Percentiles rank a stretch among this genome's conserved stretches.
Conservation (phyloP, 1,139 yeast genomes). For the Hemisphaericaspora xylofermentans region DNA sequence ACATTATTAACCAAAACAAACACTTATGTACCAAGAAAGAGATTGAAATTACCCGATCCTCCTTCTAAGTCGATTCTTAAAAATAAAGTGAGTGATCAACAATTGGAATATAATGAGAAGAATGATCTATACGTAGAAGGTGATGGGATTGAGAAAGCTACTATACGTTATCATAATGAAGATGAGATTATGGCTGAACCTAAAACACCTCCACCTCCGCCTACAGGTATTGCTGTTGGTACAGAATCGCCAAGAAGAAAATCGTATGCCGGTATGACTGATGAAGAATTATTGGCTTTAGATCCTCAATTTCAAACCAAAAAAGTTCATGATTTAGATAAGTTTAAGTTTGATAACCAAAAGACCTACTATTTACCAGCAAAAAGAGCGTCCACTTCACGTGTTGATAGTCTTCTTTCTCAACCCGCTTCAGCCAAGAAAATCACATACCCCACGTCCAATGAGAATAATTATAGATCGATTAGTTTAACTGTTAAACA, state of each 20-base stretch:
- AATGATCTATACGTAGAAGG: conserved; percentile 23
- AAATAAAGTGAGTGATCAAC: conserved; percentile 36
- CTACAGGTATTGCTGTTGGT: neutral
- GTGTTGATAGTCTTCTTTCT: conserved; percentile 3
- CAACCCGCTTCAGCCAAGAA: conserved; percentile 8
- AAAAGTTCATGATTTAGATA: conserved; percentile 32
- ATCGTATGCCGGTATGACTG: conserved; percentile 62
- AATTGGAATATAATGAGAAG: conserved; percentile 24
- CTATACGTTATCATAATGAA: conserved; percentile 19
- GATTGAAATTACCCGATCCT: conserved; percentile 23
- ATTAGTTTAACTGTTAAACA: conserved; percentile 42
- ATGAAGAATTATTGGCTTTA: conserved; percentile 59
- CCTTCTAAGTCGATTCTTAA: conserved; percentile 44
- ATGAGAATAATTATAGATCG: conserved; percentile 42
- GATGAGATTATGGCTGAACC: conserved; percentile 7
- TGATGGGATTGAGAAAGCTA: conserved; percentile 21
- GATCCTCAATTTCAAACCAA: conserved; percentile 53
- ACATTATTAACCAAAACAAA: conserved; percentile 3
- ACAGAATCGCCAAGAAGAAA: conserved; percentile 36
- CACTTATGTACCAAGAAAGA: conserved; percentile 10
- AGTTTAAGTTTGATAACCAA: conserved; percentile 43
- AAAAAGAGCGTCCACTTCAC: conserved; percentile 16
- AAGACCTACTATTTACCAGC: conserved; percentile 33
- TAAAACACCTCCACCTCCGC: conserved; percentile 4
- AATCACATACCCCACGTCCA: conserved; percentile 31